A percentile compares a stretch with the other conserved stretches of the same genome.
Evolutionary conservation across 306 rosid genomes (phyloP).

Genomic region (Inga oerstediana): DNA sequence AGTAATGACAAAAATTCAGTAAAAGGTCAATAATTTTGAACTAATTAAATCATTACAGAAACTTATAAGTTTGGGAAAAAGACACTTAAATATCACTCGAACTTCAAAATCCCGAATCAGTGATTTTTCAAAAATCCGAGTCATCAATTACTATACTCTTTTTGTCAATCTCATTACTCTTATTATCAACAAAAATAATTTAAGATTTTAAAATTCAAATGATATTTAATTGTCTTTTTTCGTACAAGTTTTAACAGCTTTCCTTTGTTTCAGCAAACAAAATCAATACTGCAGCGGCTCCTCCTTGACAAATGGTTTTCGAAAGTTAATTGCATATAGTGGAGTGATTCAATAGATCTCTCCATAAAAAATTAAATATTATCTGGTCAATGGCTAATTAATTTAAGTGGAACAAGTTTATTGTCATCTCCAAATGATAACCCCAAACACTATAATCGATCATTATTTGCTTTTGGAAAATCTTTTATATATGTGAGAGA

Average conservation of each 20-base stretch:
- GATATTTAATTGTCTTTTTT: no score
- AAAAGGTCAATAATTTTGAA: not conserved
- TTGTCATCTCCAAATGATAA: constrained; percentile 17
- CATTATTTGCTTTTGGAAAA: constrained; percentile 19
- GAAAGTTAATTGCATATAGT: constrained; percentile 8
- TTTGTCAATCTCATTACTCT: no score
- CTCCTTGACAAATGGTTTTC: not conserved
- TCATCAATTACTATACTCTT: no score
- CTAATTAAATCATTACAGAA: not conserved
- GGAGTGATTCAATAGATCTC: not conserved
- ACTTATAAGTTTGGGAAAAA: not conserved
- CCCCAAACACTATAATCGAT: not conserved
- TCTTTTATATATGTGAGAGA: not conserved
- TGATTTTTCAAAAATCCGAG: no score
- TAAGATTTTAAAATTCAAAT: no score
- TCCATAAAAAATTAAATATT: not conserved
- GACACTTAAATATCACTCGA: no score
- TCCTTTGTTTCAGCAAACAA: not conserved
- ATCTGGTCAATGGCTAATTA: not conserved
- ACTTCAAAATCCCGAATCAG: no score
- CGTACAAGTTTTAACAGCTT: not conserved
- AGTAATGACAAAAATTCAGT: not conserved
- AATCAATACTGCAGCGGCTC: not conserved
- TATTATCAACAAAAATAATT: no score
- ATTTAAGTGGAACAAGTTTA: constrained; percentile 12